Evolutionary conservation across 148 eudicot species (phyloP).

Genomic region (Limonium bicolor): DNA sequence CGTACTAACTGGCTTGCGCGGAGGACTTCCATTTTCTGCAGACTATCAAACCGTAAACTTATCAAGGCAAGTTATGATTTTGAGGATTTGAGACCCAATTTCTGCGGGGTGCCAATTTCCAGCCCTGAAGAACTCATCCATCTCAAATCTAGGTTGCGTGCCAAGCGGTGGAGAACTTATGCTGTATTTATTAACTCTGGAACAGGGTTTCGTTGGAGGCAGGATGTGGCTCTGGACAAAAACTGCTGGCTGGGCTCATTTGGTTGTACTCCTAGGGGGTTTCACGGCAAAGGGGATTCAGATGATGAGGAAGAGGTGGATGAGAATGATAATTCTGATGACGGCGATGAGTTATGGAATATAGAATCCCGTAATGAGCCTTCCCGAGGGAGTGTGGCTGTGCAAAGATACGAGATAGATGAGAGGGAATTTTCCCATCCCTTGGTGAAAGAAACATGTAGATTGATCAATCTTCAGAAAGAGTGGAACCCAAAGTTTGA

Average conservation of each 20-base stretch:
- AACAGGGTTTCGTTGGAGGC: constrained; percentile 1
- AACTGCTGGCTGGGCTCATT: constrained; percentile 3
- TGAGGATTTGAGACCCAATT: constrained; percentile 2
- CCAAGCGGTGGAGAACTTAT: constrained; percentile 4
- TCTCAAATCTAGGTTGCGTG: too few relatives aligned
- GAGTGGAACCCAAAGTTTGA: constrained; percentile 18
- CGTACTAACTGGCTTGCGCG: too few relatives aligned
- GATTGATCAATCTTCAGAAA: constrained; percentile 15
- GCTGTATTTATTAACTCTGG: constrained; percentile 2
- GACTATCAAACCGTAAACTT: too few relatives aligned
- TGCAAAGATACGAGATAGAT: constrained; percentile 11
- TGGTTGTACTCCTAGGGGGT: constrained; percentile 7
- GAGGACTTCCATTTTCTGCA: too few relatives aligned
- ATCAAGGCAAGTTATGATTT: too few relatives aligned
- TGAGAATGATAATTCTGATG: neutral
- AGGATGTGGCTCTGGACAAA: constrained; percentile 10
- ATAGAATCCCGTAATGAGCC: constrained; percentile 3
- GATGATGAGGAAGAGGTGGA: constrained; percentile 14
- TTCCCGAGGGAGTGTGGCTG: constrained; percentile 3
- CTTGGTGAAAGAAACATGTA: constrained; percentile 21
- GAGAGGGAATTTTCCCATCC: constrained; percentile 24
- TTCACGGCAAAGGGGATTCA: constrained; percentile 8
- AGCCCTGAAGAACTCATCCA: too few relatives aligned
- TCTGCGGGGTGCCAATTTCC: too few relatives aligned
- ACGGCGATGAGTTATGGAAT: constrained; percentile 9